A percentile compares a stretch with the other conserved stretches of the same genome.
Conservation (phyloP, 1,139 yeast species). For the Scheffersomyces cryptocercus region DNA sequence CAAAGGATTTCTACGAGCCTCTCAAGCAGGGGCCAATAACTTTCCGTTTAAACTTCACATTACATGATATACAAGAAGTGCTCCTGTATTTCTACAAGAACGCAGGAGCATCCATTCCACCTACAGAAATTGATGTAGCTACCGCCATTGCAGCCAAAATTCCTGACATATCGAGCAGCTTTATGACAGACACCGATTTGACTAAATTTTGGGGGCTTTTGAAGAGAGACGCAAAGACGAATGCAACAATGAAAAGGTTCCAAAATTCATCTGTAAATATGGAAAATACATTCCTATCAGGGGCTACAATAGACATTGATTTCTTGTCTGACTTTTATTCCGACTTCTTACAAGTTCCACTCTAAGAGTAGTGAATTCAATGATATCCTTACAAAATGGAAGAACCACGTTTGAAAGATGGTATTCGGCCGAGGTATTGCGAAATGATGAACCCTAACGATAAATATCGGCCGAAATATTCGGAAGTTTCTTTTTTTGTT, state of each 20-base stretch:
- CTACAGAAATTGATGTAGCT: neutral
- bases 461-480: too few species aligned
- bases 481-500: too few species aligned
- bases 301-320: neutral
- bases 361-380: neutral
- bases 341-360: neutral
- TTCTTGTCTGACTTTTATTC: neutral
- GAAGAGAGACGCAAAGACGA: neutral
- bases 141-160: neutral
- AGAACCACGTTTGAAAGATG: too few species aligned
- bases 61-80: neutral
- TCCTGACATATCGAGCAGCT: neutral
- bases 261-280: neutral
- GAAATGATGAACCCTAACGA: too few species aligned
- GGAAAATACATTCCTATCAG: too few species aligned
- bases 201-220: neutral
- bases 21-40: neutral
- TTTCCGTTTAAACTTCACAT: neutral
- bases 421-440: too few species aligned
- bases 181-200: neutral
- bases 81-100: neutral
- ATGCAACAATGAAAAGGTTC: neutral
- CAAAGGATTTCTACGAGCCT: neutral
- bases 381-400: too few species aligned
- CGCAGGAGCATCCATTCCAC: neutral